Evolutionary conservation across 2,329 filamentous ascomycete species (phyloP), one percentile per base, ranked within the genome.

Genomic region (Fusarium sambucinum): DNA sequence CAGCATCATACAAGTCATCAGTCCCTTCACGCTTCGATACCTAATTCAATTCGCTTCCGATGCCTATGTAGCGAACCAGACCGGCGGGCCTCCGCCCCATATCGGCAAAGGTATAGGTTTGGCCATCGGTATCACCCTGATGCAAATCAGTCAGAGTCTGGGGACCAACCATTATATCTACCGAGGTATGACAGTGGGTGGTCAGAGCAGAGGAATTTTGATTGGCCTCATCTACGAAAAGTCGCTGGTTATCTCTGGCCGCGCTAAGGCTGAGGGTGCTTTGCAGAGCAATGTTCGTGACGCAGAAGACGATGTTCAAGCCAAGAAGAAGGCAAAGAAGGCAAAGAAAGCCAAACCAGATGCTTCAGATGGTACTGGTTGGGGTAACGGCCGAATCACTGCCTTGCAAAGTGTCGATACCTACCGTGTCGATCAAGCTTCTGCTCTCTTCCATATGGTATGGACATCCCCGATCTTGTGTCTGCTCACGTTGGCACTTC

Each of bases 341-440:
- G 75, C 79, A 17, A 77, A 82, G 48, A 78, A 81, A 23, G 78
- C 75, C 25, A 81, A 82, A 29, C 81, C 82, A 48, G 78, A 77
- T 5, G 68, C 74, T 8, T 72, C 77, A 6, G 92, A 96, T 73
- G 92, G 91, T 4, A 84, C 88, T 23, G 96, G 95, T 25, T 98
- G 95, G 95, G 90, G 90, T 59, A 98, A 97, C 74, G 96, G 96
- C 23, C 89, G 93, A 66, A 93, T 98, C 53, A 89, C 96, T 76
- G 97, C 96, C 71, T 77, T 98, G 71, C 97, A 98, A 94, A 95
- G 93, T 64, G 93, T 96, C 44, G 95, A 98, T 76, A 96, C 94
- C 0, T 96, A 97, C 78, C 93, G 95, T 70, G 85, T 99, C 63
- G 94, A 98, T 73, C 91, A 94, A 76, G 94, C 94, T 2, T 93